Evolutionary conservation across 768 basidiomycete genomes (phyloP).

Genomic region (Tulasnella sp.): DNA sequence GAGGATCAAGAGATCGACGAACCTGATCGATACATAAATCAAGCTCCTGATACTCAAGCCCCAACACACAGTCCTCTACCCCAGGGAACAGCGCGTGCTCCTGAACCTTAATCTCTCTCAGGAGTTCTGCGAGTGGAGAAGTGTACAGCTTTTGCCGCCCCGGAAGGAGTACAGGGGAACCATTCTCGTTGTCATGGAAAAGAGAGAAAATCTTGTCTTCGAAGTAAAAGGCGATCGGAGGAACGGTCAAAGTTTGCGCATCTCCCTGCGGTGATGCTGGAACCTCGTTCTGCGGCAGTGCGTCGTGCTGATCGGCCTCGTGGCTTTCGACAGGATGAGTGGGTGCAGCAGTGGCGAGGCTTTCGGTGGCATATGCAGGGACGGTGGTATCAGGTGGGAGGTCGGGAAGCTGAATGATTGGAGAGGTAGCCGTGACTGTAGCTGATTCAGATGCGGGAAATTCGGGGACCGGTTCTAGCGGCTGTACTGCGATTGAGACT

Average conservation of each 20-base stretch:
- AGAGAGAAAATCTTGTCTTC: constrained; percentile 5
- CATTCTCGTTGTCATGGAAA: constrained; percentile 8
- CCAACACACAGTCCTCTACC: constrained; percentile 1
- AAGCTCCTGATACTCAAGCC: constrained; percentile 8
- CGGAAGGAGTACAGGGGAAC: neutral
- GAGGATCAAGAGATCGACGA: neutral
- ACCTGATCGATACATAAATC: constrained; percentile 15
- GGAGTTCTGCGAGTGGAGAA: neutral
- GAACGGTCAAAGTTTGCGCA: neutral
- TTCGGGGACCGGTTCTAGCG: too few relatives aligned
- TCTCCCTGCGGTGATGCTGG: neutral
- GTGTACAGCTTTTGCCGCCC: neutral
- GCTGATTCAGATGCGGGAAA: neutral
- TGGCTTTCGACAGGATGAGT: neutral
- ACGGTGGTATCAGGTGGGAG: neutral
- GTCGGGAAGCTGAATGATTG: neutral
- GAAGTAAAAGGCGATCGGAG: constrained; percentile 2
- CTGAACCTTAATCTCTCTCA: neutral
- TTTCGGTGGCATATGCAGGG: neutral
- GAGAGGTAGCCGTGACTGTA: neutral
- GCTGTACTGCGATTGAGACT: too few relatives aligned
- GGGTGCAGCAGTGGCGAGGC: neutral
- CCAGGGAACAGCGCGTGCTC: neutral
- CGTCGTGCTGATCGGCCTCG: neutral
- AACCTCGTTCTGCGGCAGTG: too few relatives aligned